A percentile compares a stretch with the other conserved stretches of the same genome.
These are phyloP conservation scores for Eutrema salsugineum DNA, from an alignment of 441 rosid genomes.

Conservation along the genomic window DNA sequence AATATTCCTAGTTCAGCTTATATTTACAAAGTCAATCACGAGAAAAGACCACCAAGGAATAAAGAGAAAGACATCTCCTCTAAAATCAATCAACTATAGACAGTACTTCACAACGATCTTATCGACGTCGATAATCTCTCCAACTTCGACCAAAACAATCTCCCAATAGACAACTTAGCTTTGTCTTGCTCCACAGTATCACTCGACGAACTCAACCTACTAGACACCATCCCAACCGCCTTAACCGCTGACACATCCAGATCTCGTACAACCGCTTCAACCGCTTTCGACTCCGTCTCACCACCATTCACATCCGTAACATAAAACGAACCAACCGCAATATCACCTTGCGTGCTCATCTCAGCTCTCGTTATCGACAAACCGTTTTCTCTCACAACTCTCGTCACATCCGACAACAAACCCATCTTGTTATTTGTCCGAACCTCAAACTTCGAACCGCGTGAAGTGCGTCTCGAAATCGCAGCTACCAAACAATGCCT, in stretches of 20 bases:
- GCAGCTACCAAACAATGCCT: constrained; percentile 73
- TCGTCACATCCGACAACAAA: constrained; percentile 58
- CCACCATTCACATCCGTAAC: constrained; percentile 63
- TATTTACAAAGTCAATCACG: constrained; percentile 6
- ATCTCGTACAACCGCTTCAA: constrained; percentile 55
- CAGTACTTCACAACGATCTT: constrained; percentile 35
- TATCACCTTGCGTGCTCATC: constrained; percentile 46
- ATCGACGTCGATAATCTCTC: constrained; percentile 67
- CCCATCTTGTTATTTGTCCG: constrained; percentile 52
- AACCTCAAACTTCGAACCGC: constrained; percentile 61
- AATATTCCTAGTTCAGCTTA: neutral
- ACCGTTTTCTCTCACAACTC: constrained; percentile 70
- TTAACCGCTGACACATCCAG: constrained; percentile 52
- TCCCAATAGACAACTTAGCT: constrained; percentile 58
- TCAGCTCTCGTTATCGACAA: constrained; percentile 66
- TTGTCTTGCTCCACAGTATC: constrained; percentile 31
- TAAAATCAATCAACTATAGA: neutral
- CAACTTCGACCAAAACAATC: constrained; percentile 66
- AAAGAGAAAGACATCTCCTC: neutral
- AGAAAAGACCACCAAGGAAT: neutral
- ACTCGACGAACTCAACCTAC: constrained; percentile 32
- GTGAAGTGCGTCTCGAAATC: constrained; percentile 60
- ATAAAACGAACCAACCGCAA: constrained; percentile 59
- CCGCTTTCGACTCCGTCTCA: constrained; percentile 34
- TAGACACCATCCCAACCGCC: constrained; percentile 30